Conservation (phyloP, 2,329 filamentous ascomycete genomes). For the Ceratocystis variospora region DNA sequence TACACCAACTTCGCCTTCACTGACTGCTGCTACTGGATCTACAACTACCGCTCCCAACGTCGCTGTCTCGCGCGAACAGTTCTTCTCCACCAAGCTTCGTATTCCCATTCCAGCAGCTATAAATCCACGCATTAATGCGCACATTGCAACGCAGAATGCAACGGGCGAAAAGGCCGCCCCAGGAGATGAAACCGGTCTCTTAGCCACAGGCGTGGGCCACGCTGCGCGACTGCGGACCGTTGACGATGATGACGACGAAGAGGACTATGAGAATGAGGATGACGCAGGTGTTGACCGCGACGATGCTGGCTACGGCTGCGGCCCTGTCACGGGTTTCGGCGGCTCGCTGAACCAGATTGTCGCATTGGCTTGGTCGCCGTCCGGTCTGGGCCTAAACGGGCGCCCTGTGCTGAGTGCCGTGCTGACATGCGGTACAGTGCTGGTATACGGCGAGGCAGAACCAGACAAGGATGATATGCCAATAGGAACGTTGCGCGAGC, state of each 20-base stretch:
- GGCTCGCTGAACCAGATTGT: constrained; percentile 42
- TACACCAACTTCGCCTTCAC: background rate
- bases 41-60: constrained; percentile 18
- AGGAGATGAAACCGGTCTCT: background rate
- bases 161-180: background rate
- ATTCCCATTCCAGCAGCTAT: constrained; percentile 19
- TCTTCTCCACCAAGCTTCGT: constrained; percentile 19
- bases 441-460: constrained; percentile 36
- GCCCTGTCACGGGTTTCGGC: constrained; percentile 35
- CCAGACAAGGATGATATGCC: constrained; percentile 17
- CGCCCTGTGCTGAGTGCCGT: constrained; percentile 39
- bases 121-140: constrained; percentile 16
- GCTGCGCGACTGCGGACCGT: background rate
- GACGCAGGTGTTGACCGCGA: constrained; percentile 23
- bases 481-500: constrained; percentile 26
- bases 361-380: constrained; percentile 43
- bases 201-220: background rate
- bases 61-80: constrained; percentile 22
- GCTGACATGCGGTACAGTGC: constrained; percentile 36
- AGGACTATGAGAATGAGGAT: constrained; percentile 21
- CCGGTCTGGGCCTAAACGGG: constrained; percentile 40
- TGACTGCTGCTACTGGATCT: background rate
- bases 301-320: constrained; percentile 33
- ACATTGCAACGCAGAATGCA: background rate
- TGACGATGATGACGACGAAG: constrained; percentile 15